phyloP scores from a whole-genome alignment of 108 stramenopile genomes.

The Cyclotella cryptica region DNA sequence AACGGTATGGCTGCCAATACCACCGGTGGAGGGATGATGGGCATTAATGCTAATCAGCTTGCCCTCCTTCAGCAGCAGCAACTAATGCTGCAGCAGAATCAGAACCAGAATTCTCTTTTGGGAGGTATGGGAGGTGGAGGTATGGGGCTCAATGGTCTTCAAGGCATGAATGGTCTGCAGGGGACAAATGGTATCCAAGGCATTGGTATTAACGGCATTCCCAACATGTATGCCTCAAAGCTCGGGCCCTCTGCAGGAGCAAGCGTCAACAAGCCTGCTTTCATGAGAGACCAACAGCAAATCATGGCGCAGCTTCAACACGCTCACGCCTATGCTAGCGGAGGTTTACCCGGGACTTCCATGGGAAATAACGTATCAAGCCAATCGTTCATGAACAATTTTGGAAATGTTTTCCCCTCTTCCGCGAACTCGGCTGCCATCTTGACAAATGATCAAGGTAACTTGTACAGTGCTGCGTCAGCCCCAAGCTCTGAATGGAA shows the following conservation, averaged over 20 bases:
- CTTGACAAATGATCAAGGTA: constrained; percentile 47
- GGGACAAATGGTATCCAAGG: background rate
- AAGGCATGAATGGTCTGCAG: constrained; percentile 9
- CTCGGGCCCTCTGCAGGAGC: background rate
- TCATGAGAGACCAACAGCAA: constrained; percentile 40
- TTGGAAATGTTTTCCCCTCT: background rate
- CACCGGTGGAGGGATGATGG: constrained; percentile 10
- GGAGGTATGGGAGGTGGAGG: background rate
- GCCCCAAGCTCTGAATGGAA: constrained; percentile 4
- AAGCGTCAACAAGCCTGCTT: constrained; percentile 18
- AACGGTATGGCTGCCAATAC: background rate
- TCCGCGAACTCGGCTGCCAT: constrained; percentile 5
- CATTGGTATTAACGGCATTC: constrained; percentile 13
- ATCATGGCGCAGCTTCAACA: constrained; percentile 53
- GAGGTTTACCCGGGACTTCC: background rate
- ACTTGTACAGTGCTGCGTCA: constrained; percentile 16
- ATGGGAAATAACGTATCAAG: background rate
- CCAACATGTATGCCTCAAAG: background rate
- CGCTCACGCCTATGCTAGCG: constrained; percentile 36
- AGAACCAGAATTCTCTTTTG: background rate
- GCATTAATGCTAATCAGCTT: constrained; percentile 14
- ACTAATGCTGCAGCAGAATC: background rate
- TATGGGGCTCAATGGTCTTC: background rate
- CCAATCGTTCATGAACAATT: background rate
- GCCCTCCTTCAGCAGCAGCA: constrained; percentile 10